Percentiles rank a stretch among this genome's conserved stretches.
These are phyloP conservation scores for Trichoderma asperelloides DNA, from an alignment of 495 filamentous ascomycete species.

Conservation along the genomic window DNA sequence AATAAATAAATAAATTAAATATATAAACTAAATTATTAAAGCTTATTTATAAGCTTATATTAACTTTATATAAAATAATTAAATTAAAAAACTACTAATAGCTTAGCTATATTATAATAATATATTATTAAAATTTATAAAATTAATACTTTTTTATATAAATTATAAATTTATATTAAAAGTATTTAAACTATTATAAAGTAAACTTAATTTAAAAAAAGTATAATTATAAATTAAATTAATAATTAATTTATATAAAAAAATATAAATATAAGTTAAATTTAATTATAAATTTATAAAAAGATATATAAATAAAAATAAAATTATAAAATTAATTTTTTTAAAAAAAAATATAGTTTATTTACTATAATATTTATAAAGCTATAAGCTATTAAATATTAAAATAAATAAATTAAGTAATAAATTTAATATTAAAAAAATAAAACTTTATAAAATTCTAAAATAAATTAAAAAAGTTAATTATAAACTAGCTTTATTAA, in stretches of 20 bases:
- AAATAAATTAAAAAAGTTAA: constrained; percentile 13
- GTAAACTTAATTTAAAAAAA: constrained; percentile 7
- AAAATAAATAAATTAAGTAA: constrained; percentile 11
- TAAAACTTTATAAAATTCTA: constrained; percentile 15
- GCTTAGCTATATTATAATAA: background rate
- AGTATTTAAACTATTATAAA: constrained; percentile 1
- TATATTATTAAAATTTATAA: constrained; percentile 5
- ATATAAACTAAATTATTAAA: background rate
- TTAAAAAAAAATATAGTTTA: constrained; percentile 4
- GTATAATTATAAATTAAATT: background rate
- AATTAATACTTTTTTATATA: background rate
- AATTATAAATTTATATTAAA: constrained; percentile 1
- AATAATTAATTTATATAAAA: background rate
- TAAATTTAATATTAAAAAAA: constrained; percentile 11
- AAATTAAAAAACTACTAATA: constrained; percentile 1
- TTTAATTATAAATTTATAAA: constrained; percentile 10
- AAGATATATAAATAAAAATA: constrained; percentile 10
- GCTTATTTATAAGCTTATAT: background rate
- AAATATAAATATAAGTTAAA: background rate
- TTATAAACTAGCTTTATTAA: constrained; percentile 11
- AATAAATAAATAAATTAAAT: background rate
- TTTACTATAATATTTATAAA: background rate
- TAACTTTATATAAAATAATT: too few species aligned
- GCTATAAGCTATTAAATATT: background rate
- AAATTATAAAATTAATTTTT: constrained; percentile 8